A percentile compares a stretch with the other conserved stretches of the same genome.
Conservation (phyloP, 2,329 filamentous ascomycete species). For the Stachybotrys elegans region DNA sequence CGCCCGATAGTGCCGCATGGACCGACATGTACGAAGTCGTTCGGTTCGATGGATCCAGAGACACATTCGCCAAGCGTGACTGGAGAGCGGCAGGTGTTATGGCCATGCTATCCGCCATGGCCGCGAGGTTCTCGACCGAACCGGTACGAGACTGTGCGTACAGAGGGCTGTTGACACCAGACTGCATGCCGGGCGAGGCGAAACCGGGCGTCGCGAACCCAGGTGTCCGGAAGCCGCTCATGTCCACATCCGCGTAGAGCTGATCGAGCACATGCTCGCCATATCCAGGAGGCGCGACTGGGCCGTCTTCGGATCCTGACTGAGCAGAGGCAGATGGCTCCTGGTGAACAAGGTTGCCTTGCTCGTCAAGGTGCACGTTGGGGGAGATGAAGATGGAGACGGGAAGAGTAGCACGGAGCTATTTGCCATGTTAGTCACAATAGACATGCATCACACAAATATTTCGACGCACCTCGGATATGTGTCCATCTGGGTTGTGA, state of each 20-base stretch:
- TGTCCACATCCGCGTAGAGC: slow-evolving; percentile 82
- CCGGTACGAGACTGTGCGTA: slow-evolving; percentile 66
- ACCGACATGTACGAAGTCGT: slow-evolving; percentile 42
- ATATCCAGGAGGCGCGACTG: slow-evolving; percentile 85
- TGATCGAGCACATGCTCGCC: slow-evolving; percentile 86
- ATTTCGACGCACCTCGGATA: slow-evolving; percentile 92
- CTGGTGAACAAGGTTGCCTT: slow-evolving; percentile 70
- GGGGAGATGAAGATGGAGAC: slow-evolving; percentile 95
- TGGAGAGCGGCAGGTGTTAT: slow-evolving; percentile 50
- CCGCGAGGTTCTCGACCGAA: slow-evolving; percentile 73
- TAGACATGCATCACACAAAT: background rate
- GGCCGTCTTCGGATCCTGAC: slow-evolving; percentile 47
- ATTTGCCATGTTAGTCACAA: background rate
- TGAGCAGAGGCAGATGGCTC: slow-evolving; percentile 42
- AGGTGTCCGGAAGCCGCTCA: slow-evolving; percentile 73
- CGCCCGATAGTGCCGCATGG: slow-evolving; percentile 33
- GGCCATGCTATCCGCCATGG: slow-evolving; percentile 30
- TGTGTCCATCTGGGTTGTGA: slow-evolving; percentile 90
- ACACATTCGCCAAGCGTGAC: slow-evolving; percentile 66
- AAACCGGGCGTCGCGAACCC: slow-evolving; percentile 70
- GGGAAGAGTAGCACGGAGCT: slow-evolving; percentile 84
- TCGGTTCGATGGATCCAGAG: slow-evolving; percentile 41
- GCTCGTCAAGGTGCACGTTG: slow-evolving; percentile 81
- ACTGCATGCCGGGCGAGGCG: slow-evolving; percentile 62
- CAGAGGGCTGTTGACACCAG: slow-evolving; percentile 78